These are phyloP conservation scores for Sphagnum fallax DNA, from an alignment of 228 moss, liverwort and hornwort species.

Conservation along the genomic window DNA sequence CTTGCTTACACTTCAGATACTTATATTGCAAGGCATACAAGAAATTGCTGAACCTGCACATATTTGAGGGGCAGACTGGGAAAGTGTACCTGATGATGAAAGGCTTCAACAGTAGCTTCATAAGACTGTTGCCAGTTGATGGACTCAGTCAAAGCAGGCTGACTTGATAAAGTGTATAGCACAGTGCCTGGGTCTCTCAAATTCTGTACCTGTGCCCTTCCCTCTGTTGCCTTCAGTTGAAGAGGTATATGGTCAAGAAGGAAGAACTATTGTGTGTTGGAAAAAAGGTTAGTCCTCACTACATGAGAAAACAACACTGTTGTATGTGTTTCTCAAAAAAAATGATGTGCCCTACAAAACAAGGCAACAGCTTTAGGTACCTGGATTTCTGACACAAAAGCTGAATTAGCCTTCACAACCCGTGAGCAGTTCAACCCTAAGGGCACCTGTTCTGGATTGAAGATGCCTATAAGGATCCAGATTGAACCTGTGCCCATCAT, in stretches of 20 bases:
- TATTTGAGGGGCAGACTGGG: no score
- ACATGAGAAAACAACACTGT: background rate
- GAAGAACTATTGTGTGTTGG: background rate
- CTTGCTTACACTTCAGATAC: no score
- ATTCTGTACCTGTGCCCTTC: slow-evolving; percentile 27
- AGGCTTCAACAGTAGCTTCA: slow-evolving; percentile 13
- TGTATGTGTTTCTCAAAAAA: background rate
- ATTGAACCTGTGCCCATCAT: no score
- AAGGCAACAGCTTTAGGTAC: background rate
- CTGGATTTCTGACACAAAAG: background rate
- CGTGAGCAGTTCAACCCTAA: background rate
- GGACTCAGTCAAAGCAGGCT: slow-evolving; percentile 20
- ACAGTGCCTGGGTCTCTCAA: slow-evolving; percentile 36
- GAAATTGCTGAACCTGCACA: no score
- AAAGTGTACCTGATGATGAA: slow-evolving; percentile 19
- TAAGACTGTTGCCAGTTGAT: slow-evolving; percentile 30
- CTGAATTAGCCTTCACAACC: background rate
- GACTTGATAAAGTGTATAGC: slow-evolving; percentile 23
- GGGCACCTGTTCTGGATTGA: background rate
- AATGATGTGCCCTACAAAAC: background rate
- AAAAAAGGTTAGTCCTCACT: background rate
- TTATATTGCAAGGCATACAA: no score
- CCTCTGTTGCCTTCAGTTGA: background rate
- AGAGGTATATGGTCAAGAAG: background rate
- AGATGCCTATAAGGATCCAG: no score